Base-by-base conservation (phyloP, 2,329 filamentous ascomycete genomes). In the Fusarium concolor region DNA sequence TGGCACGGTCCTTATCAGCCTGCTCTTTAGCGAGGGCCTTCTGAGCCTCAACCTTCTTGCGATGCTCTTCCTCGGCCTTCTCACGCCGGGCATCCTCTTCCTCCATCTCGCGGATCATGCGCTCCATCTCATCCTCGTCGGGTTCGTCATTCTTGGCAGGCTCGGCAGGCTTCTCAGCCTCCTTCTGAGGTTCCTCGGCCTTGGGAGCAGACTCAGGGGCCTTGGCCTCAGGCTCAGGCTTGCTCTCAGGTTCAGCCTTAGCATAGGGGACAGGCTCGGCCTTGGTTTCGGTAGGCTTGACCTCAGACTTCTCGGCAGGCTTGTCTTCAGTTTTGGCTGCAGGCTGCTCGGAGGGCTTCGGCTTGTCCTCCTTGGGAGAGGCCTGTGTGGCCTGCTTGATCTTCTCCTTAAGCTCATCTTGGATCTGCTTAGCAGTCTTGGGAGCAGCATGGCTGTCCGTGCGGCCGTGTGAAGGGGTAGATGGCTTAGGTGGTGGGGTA, bases 341-440 rank as follows among this genome's bases (percentile, higher is more conserved):
- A 10, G 62, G 39, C 49, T 58, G 67, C 47, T 71, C 71, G 20
- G 39, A 53, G 8, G 70, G 26, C 58, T 76, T 76, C 12, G 71
- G 62, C 29, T 77, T 71, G 12, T 75, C 74, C 54, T 79, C 74
- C 75, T 24, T 76, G 67, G 62, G 77, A 26, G 76, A 71, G 20
- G 76, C 77, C 53, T 80, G 78, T 3, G 83, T 83, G 56, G 89
- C 88, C 52, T 87, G 87, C 76, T 90, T 88, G 76, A 97, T 90
- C 76, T 93, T 90, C 77, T 92, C 89, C 79, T 91, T 91, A 75
- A 94, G 92, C 80, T 97, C 93, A 69, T 92, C 88, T 60, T 90
- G 90, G 67, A 93, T 93, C 80, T 97, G 92, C 77, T 95, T 91
- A 35, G 88, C 87, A 2, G 91, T 91, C 85, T 96, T 96, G 41